A percentile compares a stretch with the other conserved stretches of the same genome.
These are phyloP conservation scores for Hypomontagnella submonticulosa DNA, from an alignment of 495 filamentous ascomycete species.

Conservation along the genomic window DNA sequence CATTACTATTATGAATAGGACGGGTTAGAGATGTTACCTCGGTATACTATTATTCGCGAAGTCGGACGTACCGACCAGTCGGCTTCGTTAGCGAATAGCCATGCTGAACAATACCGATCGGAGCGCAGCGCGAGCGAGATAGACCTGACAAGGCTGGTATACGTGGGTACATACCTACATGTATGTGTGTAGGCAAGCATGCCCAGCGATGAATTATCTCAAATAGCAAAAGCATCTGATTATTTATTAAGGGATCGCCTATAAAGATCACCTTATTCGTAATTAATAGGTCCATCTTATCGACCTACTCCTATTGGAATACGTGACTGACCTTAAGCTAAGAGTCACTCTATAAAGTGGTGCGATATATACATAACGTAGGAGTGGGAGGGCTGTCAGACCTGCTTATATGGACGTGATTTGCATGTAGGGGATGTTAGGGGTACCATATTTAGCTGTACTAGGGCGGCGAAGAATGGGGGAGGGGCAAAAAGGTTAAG, in stretches of 20 bases:
- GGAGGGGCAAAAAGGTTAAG: constrained; percentile 20
- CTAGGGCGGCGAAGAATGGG: constrained; percentile 15
- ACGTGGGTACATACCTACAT: not conserved
- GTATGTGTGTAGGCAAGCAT: not conserved
- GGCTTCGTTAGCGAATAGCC: constrained; percentile 13
- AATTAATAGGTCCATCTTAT: not conserved
- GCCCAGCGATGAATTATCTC: constrained; percentile 3
- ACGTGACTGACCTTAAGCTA: not conserved
- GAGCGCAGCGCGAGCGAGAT: too few relatives aligned
- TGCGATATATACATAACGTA: constrained; percentile 19
- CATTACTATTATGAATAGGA: not conserved
- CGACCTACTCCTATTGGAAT: constrained; percentile 21
- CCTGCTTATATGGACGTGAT: not conserved
- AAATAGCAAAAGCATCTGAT: too few relatives aligned
- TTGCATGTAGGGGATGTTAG: not conserved
- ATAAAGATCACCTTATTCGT: constrained; percentile 3
- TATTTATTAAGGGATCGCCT: too few relatives aligned
- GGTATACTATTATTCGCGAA: constrained; percentile 8
- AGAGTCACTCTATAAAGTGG: constrained; percentile 23
- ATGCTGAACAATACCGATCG: not conserved
- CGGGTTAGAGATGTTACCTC: too few relatives aligned
- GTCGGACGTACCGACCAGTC: constrained; percentile 6
- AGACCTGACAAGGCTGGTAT: not conserved
- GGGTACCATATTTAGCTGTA: too few relatives aligned
- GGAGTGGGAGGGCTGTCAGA: constrained; percentile 26